phyloP scores from a whole-genome alignment of 768 basidiomycete genomes.

The Polyporus arcularius region DNA sequence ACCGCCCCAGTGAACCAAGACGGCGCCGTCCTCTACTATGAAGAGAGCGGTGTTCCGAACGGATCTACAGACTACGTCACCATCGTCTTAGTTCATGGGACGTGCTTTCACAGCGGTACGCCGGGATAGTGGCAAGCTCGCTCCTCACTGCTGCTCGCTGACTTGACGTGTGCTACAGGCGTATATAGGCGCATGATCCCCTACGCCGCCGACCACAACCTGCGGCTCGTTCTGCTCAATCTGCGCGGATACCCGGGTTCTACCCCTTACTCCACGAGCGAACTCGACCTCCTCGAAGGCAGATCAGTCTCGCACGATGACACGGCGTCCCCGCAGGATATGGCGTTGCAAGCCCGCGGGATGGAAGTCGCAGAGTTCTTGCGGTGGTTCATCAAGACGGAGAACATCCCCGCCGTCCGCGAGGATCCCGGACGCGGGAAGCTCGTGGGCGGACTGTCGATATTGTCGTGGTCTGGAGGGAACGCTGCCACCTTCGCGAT shows the following conservation, averaged over 20 bases:
- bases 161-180: not conserved
- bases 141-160: not conserved
- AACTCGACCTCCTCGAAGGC: conserved; percentile 11
- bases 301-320: not conserved
- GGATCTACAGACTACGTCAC: conserved; percentile 16
- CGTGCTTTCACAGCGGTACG: conserved; percentile 22
- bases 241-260: conserved; percentile 30
- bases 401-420: conserved; percentile 11
- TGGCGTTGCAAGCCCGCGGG: conserved; percentile 8
- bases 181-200: conserved; percentile 17
- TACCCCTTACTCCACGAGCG: conserved; percentile 21
- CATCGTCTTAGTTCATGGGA: conserved; percentile 19
- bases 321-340: not conserved
- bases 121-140: not conserved
- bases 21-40: conserved; percentile 21
- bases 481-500: conserved; percentile 13
- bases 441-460: conserved; percentile 8
- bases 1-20: conserved; percentile 15
- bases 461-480: conserved; percentile 22
- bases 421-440: not conserved
- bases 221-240: conserved; percentile 29
- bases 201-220: conserved; percentile 18
- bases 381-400: conserved; percentile 20
- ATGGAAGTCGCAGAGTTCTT: conserved; percentile 20
- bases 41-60: conserved; percentile 18